A percentile compares a stretch with the other conserved stretches of the same genome.
These are phyloP conservation scores for Eimeria praecox DNA, from an alignment of 169 alveolate species.

Conservation along the genomic window DNA sequence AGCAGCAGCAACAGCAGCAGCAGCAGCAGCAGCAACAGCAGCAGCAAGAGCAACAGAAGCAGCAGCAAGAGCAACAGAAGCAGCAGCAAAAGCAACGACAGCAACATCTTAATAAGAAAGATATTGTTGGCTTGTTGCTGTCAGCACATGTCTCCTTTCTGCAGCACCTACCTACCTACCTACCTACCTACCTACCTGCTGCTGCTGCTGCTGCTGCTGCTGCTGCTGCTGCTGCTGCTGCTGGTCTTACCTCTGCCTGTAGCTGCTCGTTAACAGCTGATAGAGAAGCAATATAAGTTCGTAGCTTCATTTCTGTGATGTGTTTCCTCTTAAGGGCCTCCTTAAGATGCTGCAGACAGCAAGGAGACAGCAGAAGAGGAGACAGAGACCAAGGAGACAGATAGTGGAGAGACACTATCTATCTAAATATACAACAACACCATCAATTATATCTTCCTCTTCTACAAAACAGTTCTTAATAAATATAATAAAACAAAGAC, in stretches of 20 bases:
- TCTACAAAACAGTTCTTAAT: no score
- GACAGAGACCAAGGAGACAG: neutral
- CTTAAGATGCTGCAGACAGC: constrained; percentile 27
- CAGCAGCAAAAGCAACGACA: neutral
- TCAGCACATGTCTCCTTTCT: neutral
- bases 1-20: constrained; percentile 34
- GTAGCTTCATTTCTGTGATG: constrained; percentile 36
- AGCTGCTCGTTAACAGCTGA: constrained; percentile 58
- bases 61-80: no score
- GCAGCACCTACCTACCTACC: neutral
- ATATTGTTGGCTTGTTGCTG: neutral
- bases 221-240: constrained; percentile 40
- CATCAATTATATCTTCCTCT: neutral
- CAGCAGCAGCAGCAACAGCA: constrained; percentile 1
- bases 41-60: no score
- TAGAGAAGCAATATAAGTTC: constrained; percentile 14
- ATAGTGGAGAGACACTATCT: no score
- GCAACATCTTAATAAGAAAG: no score
- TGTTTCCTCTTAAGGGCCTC: constrained; percentile 55
- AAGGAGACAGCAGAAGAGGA: neutral
- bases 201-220: constrained; percentile 8
- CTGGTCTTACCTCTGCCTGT: constrained; percentile 54
- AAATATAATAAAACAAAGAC: neutral
- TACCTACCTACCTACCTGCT: no score
- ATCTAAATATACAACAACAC: no score